Conservation (phyloP, 2,329 filamentous ascomycete genomes). For the Botrytis fragariae region DNA sequence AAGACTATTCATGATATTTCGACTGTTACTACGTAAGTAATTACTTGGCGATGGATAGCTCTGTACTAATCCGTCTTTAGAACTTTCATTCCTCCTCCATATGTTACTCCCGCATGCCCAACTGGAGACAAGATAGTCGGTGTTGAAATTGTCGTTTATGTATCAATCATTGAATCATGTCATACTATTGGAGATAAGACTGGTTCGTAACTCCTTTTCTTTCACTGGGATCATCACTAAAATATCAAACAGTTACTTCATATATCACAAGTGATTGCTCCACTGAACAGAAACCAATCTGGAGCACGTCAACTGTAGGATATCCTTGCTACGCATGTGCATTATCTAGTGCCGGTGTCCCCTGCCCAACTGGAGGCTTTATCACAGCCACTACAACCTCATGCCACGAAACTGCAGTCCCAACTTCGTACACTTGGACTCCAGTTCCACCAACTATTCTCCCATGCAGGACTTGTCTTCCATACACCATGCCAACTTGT, state of each 20-base stretch:
- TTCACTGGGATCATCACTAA: neutral
- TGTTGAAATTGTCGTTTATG: constrained; percentile 38
- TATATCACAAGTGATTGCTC: constrained; percentile 23
- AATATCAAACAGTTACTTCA: constrained; percentile 19
- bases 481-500: constrained; percentile 25
- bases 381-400: constrained; percentile 24
- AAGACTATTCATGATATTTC: constrained; percentile 18
- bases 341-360: constrained; percentile 20
- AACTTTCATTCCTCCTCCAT: constrained; percentile 25
- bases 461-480: constrained; percentile 22
- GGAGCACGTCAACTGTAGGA: constrained; percentile 21
- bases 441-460: constrained; percentile 19
- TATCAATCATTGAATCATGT: constrained; percentile 37
- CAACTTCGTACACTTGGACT: constrained; percentile 23
- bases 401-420: constrained; percentile 16
- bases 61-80: constrained; percentile 7
- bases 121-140: constrained; percentile 31
- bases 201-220: constrained; percentile 1
- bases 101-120: constrained; percentile 25
- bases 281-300: constrained; percentile 24
- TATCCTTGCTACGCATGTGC: constrained; percentile 26
- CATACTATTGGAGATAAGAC: constrained; percentile 22
- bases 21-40: constrained; percentile 20
- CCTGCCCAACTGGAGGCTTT: constrained; percentile 16
- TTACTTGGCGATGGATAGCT: neutral